A percentile compares a stretch with the other conserved stretches of the same genome.
phyloP scores from a whole-genome alignment of 345 rosid genomes.

The Eucalyptus regnans region DNA sequence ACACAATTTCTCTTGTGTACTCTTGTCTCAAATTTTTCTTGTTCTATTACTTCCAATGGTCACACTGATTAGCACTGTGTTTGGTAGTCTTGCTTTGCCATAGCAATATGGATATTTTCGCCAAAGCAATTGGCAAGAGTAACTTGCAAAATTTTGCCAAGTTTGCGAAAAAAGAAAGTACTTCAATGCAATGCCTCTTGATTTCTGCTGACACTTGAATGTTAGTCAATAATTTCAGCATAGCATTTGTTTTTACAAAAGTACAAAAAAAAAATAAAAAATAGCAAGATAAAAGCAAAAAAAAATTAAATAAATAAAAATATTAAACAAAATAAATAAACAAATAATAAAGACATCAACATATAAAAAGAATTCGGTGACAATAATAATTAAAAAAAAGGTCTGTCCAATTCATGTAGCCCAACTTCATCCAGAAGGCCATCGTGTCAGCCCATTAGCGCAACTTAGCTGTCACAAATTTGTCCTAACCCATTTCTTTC shows the following conservation, averaged over 20 bases:
- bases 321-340: too few relatives aligned
- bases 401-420: too few relatives aligned
- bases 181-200: background rate
- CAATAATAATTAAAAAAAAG: too few relatives aligned
- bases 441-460: too few relatives aligned
- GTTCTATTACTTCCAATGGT: background rate
- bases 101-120: background rate
- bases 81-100: background rate
- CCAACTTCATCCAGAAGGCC: too few relatives aligned
- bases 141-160: background rate
- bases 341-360: too few relatives aligned
- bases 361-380: too few relatives aligned
- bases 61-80: background rate
- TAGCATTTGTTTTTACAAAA: background rate
- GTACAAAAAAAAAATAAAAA: background rate
- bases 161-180: background rate
- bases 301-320: too few relatives aligned
- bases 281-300: too few relatives aligned
- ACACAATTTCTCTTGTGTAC: background rate
- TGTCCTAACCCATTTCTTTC: too few relatives aligned
- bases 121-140: background rate
- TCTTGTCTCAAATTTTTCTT: background rate
- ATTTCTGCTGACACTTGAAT: accelerated
- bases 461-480: too few relatives aligned
- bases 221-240: background rate